Conservation (phyloP, 108 stramenopile genomes). For the Skeletonema tropicum region DNA sequence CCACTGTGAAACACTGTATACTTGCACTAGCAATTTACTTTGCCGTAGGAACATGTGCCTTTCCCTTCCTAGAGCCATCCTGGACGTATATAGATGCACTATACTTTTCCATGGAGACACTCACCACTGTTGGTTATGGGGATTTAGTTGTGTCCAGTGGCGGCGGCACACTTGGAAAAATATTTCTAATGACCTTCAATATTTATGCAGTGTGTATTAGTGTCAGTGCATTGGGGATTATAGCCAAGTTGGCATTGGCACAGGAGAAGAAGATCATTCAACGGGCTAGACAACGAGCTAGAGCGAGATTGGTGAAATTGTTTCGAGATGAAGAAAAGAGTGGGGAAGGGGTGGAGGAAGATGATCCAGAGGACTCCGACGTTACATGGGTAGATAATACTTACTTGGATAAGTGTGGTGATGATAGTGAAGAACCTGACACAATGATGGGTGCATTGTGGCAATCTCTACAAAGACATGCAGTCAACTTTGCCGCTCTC, state of each 20-base stretch:
- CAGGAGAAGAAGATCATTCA: slow-evolving; percentile 11
- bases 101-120: slow-evolving; percentile 61
- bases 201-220: slow-evolving; percentile 26
- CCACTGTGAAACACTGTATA: slow-evolving; percentile 8
- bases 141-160: slow-evolving; percentile 48
- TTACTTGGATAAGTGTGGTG: not conserved
- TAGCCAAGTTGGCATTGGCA: slow-evolving; percentile 19
- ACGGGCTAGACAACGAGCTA: slow-evolving; percentile 14
- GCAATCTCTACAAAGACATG: not conserved
- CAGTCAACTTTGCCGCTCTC: slow-evolving; percentile 9
- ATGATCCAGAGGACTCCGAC: not conserved
- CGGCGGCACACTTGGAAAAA: slow-evolving; percentile 5
- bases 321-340: slow-evolving; percentile 4
- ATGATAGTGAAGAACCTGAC: slow-evolving; percentile 7
- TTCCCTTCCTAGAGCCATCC: slow-evolving; percentile 26
- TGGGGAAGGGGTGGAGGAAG: slow-evolving; percentile 7
- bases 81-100: slow-evolving; percentile 46
- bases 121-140: slow-evolving; percentile 79
- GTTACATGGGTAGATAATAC: not conserved
- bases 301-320: slow-evolving; percentile 6
- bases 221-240: slow-evolving; percentile 18
- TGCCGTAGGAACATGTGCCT: slow-evolving; percentile 5
- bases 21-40: slow-evolving; percentile 21
- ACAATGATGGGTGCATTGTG: slow-evolving; percentile 6
- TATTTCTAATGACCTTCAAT: slow-evolving; percentile 17